Evolutionary conservation across 2,329 filamentous ascomycete genomes (phyloP).

Genomic region (Diaporthe amygdali): DNA sequence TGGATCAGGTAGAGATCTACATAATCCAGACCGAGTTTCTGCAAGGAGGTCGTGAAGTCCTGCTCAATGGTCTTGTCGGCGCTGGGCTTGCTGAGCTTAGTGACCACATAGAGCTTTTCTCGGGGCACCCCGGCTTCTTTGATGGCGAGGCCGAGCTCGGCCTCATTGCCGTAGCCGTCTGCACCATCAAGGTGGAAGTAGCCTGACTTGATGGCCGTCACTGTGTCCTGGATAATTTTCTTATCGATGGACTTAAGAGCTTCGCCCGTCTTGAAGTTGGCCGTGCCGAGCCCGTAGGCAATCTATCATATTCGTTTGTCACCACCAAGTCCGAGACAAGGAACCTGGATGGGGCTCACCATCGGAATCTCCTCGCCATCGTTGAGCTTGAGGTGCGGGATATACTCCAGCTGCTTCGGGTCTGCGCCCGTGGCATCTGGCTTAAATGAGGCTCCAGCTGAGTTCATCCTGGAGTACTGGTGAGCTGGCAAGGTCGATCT

Average conservation of each 20-base stretch:
- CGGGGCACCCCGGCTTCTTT: slow-evolving; percentile 68
- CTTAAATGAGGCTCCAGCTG: slow-evolving; percentile 43
- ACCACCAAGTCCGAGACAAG: background rate
- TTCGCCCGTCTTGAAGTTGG: slow-evolving; percentile 61
- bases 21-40: slow-evolving; percentile 71
- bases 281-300: slow-evolving; percentile 75
- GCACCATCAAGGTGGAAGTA: slow-evolving; percentile 65
- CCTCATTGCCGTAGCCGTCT: slow-evolving; percentile 71
- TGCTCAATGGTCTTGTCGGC: slow-evolving; percentile 44
- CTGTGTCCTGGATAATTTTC: slow-evolving; percentile 52
- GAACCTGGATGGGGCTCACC: slow-evolving; percentile 45
- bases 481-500: background rate
- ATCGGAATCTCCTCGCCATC: slow-evolving; percentile 77
- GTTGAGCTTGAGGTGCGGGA: slow-evolving; percentile 71
- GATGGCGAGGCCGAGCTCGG: slow-evolving; percentile 75
- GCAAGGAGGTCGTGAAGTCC: slow-evolving; percentile 64
- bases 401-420: slow-evolving; percentile 46
- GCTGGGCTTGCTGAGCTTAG: slow-evolving; percentile 53
- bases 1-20: slow-evolving; percentile 75
- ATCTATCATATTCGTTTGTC: slow-evolving; percentile 50
- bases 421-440: slow-evolving; percentile 43
- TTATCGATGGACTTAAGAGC: slow-evolving; percentile 56
- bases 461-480: slow-evolving; percentile 43
- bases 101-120: slow-evolving; percentile 71
- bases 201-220: slow-evolving; percentile 70